phyloP scores from a whole-genome alignment of 768 basidiomycete species.

The Hortiboletus flavorubellus region DNA sequence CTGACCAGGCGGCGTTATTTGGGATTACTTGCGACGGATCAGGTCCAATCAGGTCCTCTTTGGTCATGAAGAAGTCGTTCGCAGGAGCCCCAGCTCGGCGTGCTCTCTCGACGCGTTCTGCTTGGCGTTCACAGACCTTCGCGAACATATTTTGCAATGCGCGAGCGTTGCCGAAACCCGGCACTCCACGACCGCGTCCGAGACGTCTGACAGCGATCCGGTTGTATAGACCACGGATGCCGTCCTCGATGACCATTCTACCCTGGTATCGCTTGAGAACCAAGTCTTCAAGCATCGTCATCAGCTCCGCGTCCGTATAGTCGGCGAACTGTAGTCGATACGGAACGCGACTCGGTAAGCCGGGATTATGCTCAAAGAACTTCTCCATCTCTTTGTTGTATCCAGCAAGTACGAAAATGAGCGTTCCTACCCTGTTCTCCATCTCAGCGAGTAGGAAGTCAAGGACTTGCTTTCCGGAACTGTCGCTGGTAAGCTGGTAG shows the following conservation, averaged over 20 bases:
- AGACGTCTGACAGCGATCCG: slow-evolving; percentile 32
- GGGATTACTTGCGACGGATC: slow-evolving; percentile 50
- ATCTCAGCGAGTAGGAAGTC: slow-evolving; percentile 73
- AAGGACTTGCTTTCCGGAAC: slow-evolving; percentile 53
- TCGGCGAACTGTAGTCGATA: slow-evolving; percentile 56
- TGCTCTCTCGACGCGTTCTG: slow-evolving; percentile 42
- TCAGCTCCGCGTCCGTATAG: slow-evolving; percentile 55
- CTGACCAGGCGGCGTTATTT: slow-evolving; percentile 47
- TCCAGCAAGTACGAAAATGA: slow-evolving; percentile 70
- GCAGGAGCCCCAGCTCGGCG: slow-evolving; percentile 37
- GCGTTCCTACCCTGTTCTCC: slow-evolving; percentile 61
- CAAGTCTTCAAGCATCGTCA: slow-evolving; percentile 49
- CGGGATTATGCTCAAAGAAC: slow-evolving; percentile 76
- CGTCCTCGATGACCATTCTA: slow-evolving; percentile 54
- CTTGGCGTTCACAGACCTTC: slow-evolving; percentile 49
- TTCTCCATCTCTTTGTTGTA: slow-evolving; percentile 72
- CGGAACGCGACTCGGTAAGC: slow-evolving; percentile 65
- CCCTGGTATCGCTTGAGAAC: slow-evolving; percentile 47
- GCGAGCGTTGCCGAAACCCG: slow-evolving; percentile 68
- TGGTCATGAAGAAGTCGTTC: slow-evolving; percentile 49
- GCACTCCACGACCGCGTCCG: slow-evolving; percentile 19
- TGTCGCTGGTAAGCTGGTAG: slow-evolving; percentile 55
- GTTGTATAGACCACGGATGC: slow-evolving; percentile 48
- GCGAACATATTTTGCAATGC: slow-evolving; percentile 52
- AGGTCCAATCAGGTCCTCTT: slow-evolving; percentile 63